Base-by-base conservation (phyloP, 2,329 filamentous ascomycete species). In the Setomelanomma holmii region DNA sequence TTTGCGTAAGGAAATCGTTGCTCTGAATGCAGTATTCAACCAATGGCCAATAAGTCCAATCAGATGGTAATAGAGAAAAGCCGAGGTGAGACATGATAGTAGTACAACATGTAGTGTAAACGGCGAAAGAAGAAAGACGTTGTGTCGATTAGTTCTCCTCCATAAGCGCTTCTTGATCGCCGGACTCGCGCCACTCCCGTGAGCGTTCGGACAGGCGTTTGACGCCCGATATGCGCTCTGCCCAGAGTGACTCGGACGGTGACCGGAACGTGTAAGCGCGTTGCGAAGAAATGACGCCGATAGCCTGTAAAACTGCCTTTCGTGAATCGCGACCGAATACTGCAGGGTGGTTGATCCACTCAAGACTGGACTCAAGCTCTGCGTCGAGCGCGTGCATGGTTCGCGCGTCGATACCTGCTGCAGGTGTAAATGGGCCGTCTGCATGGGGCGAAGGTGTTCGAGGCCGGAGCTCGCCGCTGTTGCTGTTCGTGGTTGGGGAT, bases 341-440 rank as follows among this genome's bases (percentile, higher is more conserved):
- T 1, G 93, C 93, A 1, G 95, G 95, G 69, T 99, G 95, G 71
- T 89, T 92, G 75, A 99, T 98, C 95, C 95, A 99, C 76, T 99
- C 95, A 14, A 99, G 80, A 44, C 90, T 91, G 27, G 90, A 86
- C 72, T 96, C 91, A 27, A 99, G 84, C 74, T 99, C 95, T 1
- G 90, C 86, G 72, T 99, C 95, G 16, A 99, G 85, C 2, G 95
- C 93, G 20, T 86, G 82, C 66, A 98, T 93, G 0, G 90, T 95
- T 30, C 82, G 82, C 5, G 85, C 78, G 68, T 99, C 95, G 49
- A 99, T 93, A n/a, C 91, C 90, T 5, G 87, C 84, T 23, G 78
- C 84, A 61, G 75, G 89, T 52, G 74, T 83, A 71, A 75, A 90
- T 40, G 76, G 82, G 65, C 73, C 80, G 43, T 73, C 68, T 11